phyloP scores from a whole-genome alignment of 1,284 basidiomycete genomes.

The Macrocystidia cucumis region DNA sequence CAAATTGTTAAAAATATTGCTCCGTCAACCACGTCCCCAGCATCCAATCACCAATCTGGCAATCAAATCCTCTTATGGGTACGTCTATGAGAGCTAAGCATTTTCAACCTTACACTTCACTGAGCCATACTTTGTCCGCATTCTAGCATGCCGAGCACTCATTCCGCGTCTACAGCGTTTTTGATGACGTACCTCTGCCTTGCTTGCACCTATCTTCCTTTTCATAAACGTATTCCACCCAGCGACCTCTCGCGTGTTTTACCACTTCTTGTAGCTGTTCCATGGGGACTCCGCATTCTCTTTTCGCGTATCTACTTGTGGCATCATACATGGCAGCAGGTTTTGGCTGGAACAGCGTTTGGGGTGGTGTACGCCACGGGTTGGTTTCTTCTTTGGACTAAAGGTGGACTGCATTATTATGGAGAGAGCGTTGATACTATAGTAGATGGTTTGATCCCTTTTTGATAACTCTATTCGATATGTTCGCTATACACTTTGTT shows the following conservation, averaged over 20 bases:
- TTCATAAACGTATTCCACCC: constrained; percentile 32
- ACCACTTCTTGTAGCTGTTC: constrained; percentile 38
- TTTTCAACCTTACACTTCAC: constrained; percentile 1
- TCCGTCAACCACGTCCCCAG: constrained; percentile 69
- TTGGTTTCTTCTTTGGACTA: constrained; percentile 61
- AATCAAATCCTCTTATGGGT: constrained; percentile 31
- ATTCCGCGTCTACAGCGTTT: constrained; percentile 71
- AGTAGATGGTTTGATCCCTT: too few relatives aligned
- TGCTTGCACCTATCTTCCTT: constrained; percentile 47
- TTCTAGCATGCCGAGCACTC: constrained; percentile 84
- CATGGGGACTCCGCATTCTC: constrained; percentile 50
- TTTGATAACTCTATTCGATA: too few relatives aligned
- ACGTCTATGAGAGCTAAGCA: constrained; percentile 5
- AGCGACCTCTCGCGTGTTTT: constrained; percentile 26
- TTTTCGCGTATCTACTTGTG: constrained; percentile 74
- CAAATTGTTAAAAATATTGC: constrained; percentile 58
- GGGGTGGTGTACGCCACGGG: constrained; percentile 47
- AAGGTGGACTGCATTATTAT: constrained; percentile 22
- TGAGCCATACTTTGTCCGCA: not conserved
- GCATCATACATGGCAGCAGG: constrained; percentile 75
- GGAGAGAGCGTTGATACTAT: constrained; percentile 24
- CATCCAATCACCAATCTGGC: constrained; percentile 20
- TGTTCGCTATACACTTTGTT: too few relatives aligned
- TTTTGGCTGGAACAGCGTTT: constrained; percentile 55
- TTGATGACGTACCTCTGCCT: constrained; percentile 64